A percentile compares a stretch with the other conserved stretches of the same genome.
phyloP scores from a whole-genome alignment of 768 basidiomycete genomes.

The Termitomyces bulborhizus region DNA sequence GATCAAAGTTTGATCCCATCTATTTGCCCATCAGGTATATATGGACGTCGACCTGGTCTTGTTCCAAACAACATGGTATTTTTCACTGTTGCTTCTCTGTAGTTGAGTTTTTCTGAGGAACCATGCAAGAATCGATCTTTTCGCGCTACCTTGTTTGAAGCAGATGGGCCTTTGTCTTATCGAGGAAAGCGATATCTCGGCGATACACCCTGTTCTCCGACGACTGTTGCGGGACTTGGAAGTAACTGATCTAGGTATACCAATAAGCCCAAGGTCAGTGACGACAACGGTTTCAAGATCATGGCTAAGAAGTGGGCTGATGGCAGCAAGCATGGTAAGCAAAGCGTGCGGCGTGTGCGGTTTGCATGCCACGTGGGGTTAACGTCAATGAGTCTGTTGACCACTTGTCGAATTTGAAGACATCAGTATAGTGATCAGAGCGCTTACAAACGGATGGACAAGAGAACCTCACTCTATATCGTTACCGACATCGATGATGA shows the following conservation, averaged over 20 bases:
- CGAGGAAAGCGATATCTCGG: no score
- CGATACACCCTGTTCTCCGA: background rate
- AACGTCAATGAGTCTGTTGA: no score
- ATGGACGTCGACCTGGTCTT: background rate
- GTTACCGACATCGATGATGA: background rate
- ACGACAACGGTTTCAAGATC: background rate
- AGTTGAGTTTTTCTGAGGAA: background rate
- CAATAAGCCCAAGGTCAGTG: background rate
- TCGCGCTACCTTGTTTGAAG: background rate
- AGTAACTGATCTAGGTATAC: background rate
- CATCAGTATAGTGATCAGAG: background rate
- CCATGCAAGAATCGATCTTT: background rate
- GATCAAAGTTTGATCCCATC: conserved; percentile 10
- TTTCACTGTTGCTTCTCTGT: background rate
- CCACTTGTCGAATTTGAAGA: no score
- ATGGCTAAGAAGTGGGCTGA: no score
- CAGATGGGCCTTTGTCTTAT: background rate
- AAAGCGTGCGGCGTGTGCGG: no score
- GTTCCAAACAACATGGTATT: background rate
- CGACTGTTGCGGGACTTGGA: background rate
- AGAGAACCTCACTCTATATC: no score
- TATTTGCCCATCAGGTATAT: background rate
- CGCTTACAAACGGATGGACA: background rate
- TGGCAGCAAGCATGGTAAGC: background rate
- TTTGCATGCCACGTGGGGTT: background rate